Evolutionary conservation across 164 flowering plant species (phyloP).

Genomic region (Vitis vinifera): DNA sequence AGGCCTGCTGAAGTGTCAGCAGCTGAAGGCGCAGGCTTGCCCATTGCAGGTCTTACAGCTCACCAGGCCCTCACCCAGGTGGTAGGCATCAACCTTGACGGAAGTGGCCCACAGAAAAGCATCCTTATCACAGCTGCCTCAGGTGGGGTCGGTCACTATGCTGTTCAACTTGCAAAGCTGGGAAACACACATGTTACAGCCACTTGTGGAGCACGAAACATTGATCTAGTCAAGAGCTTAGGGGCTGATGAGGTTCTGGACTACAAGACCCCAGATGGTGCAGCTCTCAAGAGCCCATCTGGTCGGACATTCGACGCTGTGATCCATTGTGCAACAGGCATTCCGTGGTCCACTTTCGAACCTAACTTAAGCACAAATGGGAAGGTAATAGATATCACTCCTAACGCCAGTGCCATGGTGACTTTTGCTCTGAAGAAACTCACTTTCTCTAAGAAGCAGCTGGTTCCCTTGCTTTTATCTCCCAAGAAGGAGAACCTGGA

Average conservation of each 20-base stretch:
- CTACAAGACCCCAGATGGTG: conserved; percentile 30
- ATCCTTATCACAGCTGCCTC: conserved; percentile 45
- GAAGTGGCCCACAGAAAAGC: conserved; percentile 16
- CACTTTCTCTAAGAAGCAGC: conserved; percentile 30
- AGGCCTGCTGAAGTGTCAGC: no score
- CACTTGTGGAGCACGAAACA: no score
- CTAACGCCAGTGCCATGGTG: conserved; percentile 15
- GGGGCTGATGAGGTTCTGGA: conserved; percentile 28
- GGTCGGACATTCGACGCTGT: conserved; percentile 34
- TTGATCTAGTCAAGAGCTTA: no score
- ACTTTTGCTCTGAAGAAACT: conserved; percentile 30
- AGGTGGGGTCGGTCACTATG: conserved; percentile 29
- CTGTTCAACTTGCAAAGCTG: no score
- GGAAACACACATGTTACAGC: no score
- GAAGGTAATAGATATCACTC: conserved; percentile 31
- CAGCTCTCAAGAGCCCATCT: conserved; percentile 34
- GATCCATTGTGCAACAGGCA: conserved; percentile 29
- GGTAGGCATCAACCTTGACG: conserved; percentile 31
- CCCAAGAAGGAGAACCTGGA: conserved; percentile 14
- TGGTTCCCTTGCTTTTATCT: conserved; percentile 18
- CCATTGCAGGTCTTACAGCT: conserved; percentile 6
- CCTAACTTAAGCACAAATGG: conserved; percentile 31
- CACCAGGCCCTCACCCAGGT: not conserved
- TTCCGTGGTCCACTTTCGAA: conserved; percentile 24
- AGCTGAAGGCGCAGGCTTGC: not conserved